Evolutionary conservation across 805 yeast species (phyloP).

Genomic region (Tetrapisispora taiwanensis): DNA sequence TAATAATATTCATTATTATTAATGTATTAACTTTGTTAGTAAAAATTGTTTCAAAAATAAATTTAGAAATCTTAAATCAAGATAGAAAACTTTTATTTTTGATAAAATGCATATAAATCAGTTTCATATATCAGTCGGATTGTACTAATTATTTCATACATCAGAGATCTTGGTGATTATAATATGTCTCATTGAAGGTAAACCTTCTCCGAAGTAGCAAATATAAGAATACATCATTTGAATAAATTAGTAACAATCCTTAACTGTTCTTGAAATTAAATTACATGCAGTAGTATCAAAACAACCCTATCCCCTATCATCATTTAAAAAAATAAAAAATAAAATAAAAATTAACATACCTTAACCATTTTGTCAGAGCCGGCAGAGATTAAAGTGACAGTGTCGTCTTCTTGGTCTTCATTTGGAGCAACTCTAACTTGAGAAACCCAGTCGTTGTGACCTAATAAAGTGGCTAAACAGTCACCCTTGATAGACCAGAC

Average conservation of each 20-base stretch:
- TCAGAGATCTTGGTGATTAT: conserved; percentile 99
- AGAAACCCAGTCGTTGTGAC: conserved; percentile 99
- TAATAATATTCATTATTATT: conserved; percentile 28
- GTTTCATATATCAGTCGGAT: too few species aligned
- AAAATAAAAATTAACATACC: conserved; percentile 55
- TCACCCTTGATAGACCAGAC: conserved; percentile 99
- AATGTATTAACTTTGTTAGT: conserved; percentile 37
- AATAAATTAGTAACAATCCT: not conserved
- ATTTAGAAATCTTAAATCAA: not conserved
- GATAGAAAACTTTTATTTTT: not conserved
- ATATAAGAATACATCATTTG: conserved; percentile 74
- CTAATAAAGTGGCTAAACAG: conserved; percentile 86
- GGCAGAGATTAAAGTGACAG: conserved; percentile 82
- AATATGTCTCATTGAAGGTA: conserved; percentile 83
- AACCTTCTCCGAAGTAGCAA: conserved; percentile 97
- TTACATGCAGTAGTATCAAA: too few species aligned
- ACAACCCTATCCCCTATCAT: not conserved
- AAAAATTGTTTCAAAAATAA: conserved; percentile 11
- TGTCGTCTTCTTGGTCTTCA: conserved; percentile 36
- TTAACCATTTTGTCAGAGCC: conserved; percentile 98
- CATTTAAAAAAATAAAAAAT: too few species aligned
- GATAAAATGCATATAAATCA: not conserved
- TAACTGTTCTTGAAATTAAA: too few species aligned
- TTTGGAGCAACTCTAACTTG: conserved; percentile 93
- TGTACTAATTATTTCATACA: conserved; percentile 22